Evolutionary conservation across 2,329 filamentous ascomycete species (phyloP), one percentile per base, ranked within the genome.

Genomic region (Drechslera avenae): DNA sequence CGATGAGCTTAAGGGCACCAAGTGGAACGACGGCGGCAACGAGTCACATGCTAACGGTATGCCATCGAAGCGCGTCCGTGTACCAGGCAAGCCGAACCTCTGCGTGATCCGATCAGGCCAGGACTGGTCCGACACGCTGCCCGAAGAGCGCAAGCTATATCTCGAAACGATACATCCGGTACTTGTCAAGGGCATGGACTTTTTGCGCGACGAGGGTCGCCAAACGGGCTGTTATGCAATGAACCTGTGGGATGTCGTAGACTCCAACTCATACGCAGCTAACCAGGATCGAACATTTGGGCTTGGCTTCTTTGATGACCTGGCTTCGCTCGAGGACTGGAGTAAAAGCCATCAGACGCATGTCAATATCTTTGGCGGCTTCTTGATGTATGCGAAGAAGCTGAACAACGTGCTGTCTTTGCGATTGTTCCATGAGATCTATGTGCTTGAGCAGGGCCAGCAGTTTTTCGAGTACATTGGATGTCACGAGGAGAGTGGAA

Each of bases 121-220:
- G 53, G 76, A 79, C 50, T 79, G 76, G 77, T 73, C 69, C 0
- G 67, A 61, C 18, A 77, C 76, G 2, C 50, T 62, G 4, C 72
- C 74, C 1, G 67, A 72, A 21, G 77, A 80, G 63, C 68, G 75
- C 1, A 67, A 72, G 36, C 56, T 79, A 2, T 80, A 79, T 54
- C 64, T 79, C 8, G 67, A 71, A 19, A 77, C 73, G 4, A 78
- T 79, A 75, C 75, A 79, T 45, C 77, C 77, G 0, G 73, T 77
- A 1, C 64, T 80, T 5, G 63, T 65, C 14, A 66, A 66, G 33
- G 78, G 77, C 0, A 79, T 79, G 77, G 61, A 73, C 14, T 79
- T 77, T 49, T 64, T 79, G 1, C 72, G 76, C 0, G 75, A 79
- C 43, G 53, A 75, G 21, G 78, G 77, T 2, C 57, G 62, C 3